phyloP scores from a whole-genome alignment of 192 early-diverging fungal genomes.

The Gonapodya sp. region DNA sequence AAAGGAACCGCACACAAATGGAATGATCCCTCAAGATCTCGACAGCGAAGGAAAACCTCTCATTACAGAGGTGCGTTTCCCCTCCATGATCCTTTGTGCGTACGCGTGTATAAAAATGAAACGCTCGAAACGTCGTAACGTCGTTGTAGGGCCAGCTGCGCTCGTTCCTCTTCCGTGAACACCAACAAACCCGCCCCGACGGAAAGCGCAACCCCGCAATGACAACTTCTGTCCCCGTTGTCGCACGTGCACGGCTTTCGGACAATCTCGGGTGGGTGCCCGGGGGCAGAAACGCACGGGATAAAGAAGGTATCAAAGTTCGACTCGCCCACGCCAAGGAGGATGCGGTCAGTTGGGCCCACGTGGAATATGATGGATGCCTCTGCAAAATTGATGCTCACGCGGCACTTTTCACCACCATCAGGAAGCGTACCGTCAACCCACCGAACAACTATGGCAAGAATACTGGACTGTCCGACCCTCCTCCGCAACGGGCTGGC shows the following conservation, averaged over 20 bases:
- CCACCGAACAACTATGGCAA: constrained; percentile 21
- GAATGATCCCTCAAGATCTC: neutral
- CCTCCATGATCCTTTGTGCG: neutral
- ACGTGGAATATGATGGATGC: neutral
- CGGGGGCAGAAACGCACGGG: neutral
- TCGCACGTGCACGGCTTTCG: neutral
- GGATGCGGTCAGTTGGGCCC: neutral
- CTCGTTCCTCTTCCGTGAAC: neutral
- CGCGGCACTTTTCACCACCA: no score
- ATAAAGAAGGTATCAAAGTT: neutral
- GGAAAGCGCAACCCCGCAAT: neutral
- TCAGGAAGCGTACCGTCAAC: constrained; percentile 21
- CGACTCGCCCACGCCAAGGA: neutral
- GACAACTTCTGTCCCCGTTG: neutral
- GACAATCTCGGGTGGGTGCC: neutral
- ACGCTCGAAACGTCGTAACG: no score
- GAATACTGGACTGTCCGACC: constrained; percentile 30
- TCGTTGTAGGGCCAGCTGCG: neutral
- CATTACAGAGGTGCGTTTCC: neutral
- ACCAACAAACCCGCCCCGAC: constrained; percentile 1
- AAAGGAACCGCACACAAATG: neutral
- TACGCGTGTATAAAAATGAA: neutral
- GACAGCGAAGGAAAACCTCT: neutral
- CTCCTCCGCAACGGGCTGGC: neutral
- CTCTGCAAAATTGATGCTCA: neutral